phyloP scores from a whole-genome alignment of 495 filamentous ascomycete genomes.

The Penicillium chermesinum region DNA sequence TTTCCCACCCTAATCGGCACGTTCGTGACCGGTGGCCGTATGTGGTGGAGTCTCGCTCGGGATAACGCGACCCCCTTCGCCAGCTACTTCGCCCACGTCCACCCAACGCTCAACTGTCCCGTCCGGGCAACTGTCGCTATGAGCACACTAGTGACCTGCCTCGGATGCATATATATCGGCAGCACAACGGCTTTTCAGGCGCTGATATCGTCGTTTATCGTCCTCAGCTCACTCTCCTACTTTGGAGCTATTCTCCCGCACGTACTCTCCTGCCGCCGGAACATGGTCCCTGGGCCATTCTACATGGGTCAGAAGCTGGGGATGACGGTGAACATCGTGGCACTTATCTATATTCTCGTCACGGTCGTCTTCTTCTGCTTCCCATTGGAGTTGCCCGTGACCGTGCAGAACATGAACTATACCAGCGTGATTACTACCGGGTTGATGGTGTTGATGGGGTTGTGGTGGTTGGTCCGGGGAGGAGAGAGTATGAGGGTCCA shows the following conservation, averaged over 20 bases:
- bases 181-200: constrained; percentile 65
- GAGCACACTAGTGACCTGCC: constrained; percentile 52
- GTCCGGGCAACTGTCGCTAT: constrained; percentile 56
- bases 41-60: constrained; percentile 72
- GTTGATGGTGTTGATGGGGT: constrained; percentile 34
- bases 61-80: constrained; percentile 51
- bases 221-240: constrained; percentile 68
- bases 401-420: constrained; percentile 61
- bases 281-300: constrained; percentile 64
- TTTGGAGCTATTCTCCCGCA: constrained; percentile 66
- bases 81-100: constrained; percentile 29
- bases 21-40: constrained; percentile 63
- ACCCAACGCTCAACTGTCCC: constrained; percentile 49
- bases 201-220: constrained; percentile 68
- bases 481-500: constrained; percentile 27
- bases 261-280: constrained; percentile 54
- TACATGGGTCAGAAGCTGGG: constrained; percentile 56
- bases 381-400: constrained; percentile 51
- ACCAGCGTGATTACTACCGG: constrained; percentile 59
- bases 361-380: constrained; percentile 73
- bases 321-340: constrained; percentile 48
- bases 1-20: constrained; percentile 57
- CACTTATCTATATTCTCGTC: constrained; percentile 56
- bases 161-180: constrained; percentile 68
- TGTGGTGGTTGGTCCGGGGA: constrained; percentile 29